Percentiles rank a stretch among this genome's conserved stretches.
These are phyloP conservation scores for Anthostomella pinea DNA, from an alignment of 2,329 filamentous ascomycete genomes.

Conservation along the genomic window DNA sequence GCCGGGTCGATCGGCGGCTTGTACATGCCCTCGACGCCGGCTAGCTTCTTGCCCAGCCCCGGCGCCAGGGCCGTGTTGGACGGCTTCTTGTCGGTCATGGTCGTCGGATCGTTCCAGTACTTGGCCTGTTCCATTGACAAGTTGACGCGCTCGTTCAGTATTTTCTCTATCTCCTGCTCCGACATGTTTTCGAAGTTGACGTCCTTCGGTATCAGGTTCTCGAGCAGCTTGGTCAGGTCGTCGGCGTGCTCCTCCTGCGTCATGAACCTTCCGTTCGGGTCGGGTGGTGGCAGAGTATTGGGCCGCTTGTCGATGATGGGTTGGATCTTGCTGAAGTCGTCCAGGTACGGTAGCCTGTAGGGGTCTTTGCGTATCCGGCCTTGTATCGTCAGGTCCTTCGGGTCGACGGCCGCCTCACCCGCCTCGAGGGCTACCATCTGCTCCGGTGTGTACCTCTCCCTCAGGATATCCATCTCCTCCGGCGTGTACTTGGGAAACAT, in stretches of 20 bases:
- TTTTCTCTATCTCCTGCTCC: conserved; percentile 42
- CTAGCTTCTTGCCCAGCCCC: conserved; percentile 49
- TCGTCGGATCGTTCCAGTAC: conserved; percentile 34
- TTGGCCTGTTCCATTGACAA: conserved; percentile 20
- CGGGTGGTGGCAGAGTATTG: conserved; percentile 47
- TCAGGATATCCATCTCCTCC: conserved; percentile 61
- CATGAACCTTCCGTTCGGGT: conserved; percentile 59
- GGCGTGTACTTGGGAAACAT: conserved; percentile 63
- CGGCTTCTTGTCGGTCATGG: conserved; percentile 33
- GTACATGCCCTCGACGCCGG: conserved; percentile 52
- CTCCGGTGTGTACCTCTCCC: conserved; percentile 69
- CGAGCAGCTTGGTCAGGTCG: conserved; percentile 52
- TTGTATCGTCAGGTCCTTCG: conserved; percentile 71
- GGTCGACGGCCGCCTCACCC: conserved; percentile 72
- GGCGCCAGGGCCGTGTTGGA: conserved; percentile 46
- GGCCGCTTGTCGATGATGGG: conserved; percentile 73
- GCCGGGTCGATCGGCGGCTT: conserved; percentile 46
- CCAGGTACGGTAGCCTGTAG: conserved; percentile 71
- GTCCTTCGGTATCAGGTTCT: conserved; percentile 40
- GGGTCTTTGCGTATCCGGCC: conserved; percentile 69
- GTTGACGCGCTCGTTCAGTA: conserved; percentile 30
- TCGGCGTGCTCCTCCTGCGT: conserved; percentile 58
- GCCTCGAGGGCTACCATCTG: conserved; percentile 81
- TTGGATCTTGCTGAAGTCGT: conserved; percentile 76
- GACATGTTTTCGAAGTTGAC: conserved; percentile 48